Conservation (phyloP, 805 yeast species). For the Nakazawaea ernobii region DNA sequence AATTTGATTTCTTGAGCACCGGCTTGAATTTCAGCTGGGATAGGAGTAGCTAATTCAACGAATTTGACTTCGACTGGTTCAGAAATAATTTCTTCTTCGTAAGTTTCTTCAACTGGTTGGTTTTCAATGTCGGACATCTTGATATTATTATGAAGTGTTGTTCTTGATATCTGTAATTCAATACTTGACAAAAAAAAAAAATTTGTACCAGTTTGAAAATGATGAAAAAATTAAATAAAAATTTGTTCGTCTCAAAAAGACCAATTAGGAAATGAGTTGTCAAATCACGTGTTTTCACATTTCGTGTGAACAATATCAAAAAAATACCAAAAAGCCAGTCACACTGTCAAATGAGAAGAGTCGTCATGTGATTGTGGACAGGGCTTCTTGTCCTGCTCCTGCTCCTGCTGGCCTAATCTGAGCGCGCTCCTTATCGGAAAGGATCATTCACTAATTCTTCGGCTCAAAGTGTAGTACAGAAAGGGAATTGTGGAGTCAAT, state of each 20-base stretch:
- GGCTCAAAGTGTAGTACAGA: too few species aligned
- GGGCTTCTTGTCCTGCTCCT: too few species aligned
- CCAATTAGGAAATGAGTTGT: slow-evolving; percentile 1
- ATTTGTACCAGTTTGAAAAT: not conserved
- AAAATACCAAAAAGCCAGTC: too few species aligned
- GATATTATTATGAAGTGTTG: not conserved
- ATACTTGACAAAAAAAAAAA: too few species aligned
- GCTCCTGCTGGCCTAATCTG: too few species aligned
- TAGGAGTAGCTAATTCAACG: slow-evolving; percentile 87
- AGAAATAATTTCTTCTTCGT: slow-evolving; percentile 65
- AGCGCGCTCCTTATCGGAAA: too few species aligned
- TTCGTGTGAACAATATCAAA: not conserved
- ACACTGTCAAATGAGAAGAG: too few species aligned
- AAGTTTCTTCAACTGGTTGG: slow-evolving; percentile 39
- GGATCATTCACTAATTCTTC: too few species aligned
- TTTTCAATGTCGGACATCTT: slow-evolving; percentile 85
- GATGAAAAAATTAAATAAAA: too few species aligned
- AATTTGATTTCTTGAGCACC: slow-evolving; percentile 95
- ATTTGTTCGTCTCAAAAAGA: not conserved
- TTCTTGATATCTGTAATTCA: not conserved
- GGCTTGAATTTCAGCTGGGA: slow-evolving; percentile 94
- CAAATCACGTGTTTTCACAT: not conserved
- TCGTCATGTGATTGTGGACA: not conserved
- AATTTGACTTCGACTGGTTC: slow-evolving; percentile 77
- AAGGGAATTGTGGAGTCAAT: too few species aligned